Base-by-base conservation (phyloP, 225 moss, liverwort and hornwort species). In the Bryum argenteum region DNA sequence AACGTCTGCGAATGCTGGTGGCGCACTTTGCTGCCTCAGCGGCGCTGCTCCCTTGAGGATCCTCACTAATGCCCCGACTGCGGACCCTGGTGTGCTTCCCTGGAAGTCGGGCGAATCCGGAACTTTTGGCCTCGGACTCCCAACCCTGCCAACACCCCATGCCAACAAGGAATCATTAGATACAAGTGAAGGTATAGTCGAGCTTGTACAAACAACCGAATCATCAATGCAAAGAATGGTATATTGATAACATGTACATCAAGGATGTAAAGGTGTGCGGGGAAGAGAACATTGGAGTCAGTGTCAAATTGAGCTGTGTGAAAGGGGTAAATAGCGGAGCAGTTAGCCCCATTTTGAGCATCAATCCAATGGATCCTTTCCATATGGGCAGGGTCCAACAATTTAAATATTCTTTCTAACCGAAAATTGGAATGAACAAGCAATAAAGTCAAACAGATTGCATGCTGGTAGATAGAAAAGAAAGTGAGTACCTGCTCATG, bases 51-150 rank as follows among this genome's bases (percentile, higher is more conserved):
- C 77, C 59, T 82, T 91, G 0, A 98, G 81, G 24, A 94, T 89
- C 82, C 89, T 85, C 51, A 98, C 94, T 37, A 98, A 74, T 22
- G 94, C 98, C 56, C 98, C 98, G 65, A 87, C 98, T 42, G 92
- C 92, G 39, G 88, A 83, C 54, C 86, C 86, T 61, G 86, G 79
- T 54, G 82, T 82, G 52, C 73, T 83, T 52, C 82, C 90, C 61
- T 88, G 81, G 16, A 85, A 76, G 68, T 96, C 96, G 10, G 85
- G 80, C 42, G 86, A 81, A 80, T 90, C 90, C 9, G 83, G 80
- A 13, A 80, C 79, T 64, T 77, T 85, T 45, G 70, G 74, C 60
- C 83, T 86, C 56, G 80, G 96, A 82, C 94, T 97, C 70, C 88
- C 91, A 81, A 86, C 83, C 86, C 96, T 97, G 87, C 53, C 68